Base-by-base conservation (phyloP, 805 yeast species). In the Starmerella vaccinii region DNA sequence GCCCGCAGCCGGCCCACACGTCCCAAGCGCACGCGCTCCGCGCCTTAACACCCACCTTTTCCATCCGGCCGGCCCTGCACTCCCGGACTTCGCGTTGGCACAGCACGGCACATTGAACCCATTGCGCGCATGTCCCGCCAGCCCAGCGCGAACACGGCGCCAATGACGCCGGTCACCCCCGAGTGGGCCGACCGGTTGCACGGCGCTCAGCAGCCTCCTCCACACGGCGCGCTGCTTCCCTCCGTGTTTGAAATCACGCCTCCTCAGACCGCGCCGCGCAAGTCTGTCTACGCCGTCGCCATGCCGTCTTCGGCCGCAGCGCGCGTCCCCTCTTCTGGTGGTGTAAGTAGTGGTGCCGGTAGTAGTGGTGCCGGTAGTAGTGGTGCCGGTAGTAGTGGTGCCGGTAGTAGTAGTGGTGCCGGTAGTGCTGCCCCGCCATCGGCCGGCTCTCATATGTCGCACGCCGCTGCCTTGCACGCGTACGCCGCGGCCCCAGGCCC, bases 171-270 rank as follows among this genome's bases (percentile, higher is more conserved):
- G 1, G 55, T 55, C 21, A 55, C 58, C 19, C 58, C 58, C 5
- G 35, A 42, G 23, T 55, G 57, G 57, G 51, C 54, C 35, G 46
- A 43, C 46, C 35, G 46, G 38, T n/a, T 43, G 37, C 46, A 32
- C 37, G 29, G 30, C 46, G 46, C 46, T 18, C 38, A 29, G 38
- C 46, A 30, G 38, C 46, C 16, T 5, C 35, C 46, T 5, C 38
- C 46, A 19, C 46, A 43, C 26, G 29, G 29, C 29, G 30, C 46
- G 46, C 60, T 66, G 26, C 61, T 66, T 9, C 70, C 70, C 8
- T 64, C 68, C 21, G 68, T 65, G 2, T 56, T 66, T 30, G 67
- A 64, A 46, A 58, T 66, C 49, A 65, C 69, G 9, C 69, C 69
- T 4, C 58, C 63, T 41, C 53, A 58, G 55, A 23, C 55, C 29